Conservation (phyloP, 148 eudicot genomes). For the Persicaria maculosa region DNA sequence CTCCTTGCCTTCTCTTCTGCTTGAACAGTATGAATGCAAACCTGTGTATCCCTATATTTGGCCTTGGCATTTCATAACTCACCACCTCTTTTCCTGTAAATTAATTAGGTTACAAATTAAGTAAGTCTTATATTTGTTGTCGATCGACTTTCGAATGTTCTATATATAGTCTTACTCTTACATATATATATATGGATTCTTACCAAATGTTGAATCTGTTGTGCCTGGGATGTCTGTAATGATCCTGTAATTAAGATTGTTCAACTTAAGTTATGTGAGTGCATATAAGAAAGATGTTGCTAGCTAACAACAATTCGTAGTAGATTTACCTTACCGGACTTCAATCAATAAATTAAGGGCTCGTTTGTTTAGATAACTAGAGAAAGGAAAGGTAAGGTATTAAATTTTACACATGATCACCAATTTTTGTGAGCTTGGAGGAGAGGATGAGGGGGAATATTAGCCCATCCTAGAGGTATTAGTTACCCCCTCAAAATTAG, state of each 20-base stretch:
- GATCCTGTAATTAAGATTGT: conserved; percentile 33
- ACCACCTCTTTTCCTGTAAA: conserved; percentile 50
- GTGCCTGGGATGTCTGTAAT: conserved; percentile 72
- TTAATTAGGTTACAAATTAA: background rate
- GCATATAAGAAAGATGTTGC: background rate
- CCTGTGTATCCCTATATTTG: conserved; percentile 72
- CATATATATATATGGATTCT: background rate
- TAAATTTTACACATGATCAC: too few species aligned
- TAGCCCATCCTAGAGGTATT: too few species aligned
- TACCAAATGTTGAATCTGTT: conserved; percentile 64
- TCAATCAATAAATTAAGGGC: too few species aligned
- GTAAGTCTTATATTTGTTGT: background rate
- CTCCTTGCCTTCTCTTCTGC: conserved; percentile 39
- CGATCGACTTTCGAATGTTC: background rate
- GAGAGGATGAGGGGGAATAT: too few species aligned
- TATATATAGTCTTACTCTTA: background rate
- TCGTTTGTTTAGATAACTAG: too few species aligned
- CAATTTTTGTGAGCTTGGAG: too few species aligned
- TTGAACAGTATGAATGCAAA: conserved; percentile 54
- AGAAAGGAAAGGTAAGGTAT: too few species aligned
- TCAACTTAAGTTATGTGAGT: background rate
- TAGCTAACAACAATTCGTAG: too few species aligned
- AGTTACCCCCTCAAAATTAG: too few species aligned
- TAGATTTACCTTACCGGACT: too few species aligned
- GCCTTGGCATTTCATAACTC: conserved; percentile 63